These are phyloP conservation scores for Euphrasia confusa DNA, from an alignment of 257 asterid species.

Conservation along the genomic window DNA sequence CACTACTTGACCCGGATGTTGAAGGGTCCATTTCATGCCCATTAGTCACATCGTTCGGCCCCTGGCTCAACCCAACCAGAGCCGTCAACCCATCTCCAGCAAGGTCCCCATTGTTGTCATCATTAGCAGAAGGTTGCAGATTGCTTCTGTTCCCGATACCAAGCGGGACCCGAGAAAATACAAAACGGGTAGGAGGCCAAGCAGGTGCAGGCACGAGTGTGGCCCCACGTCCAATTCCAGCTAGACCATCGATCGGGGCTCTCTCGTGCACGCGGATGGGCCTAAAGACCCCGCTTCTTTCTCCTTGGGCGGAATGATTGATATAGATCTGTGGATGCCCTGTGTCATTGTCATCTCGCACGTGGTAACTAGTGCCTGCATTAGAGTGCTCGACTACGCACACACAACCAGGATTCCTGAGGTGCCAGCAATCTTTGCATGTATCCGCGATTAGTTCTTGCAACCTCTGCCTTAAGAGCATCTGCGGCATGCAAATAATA, in stretches of 20 bases:
- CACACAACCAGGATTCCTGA: slow-evolving; percentile 61
- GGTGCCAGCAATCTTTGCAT: slow-evolving; percentile 74
- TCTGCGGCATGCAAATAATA: slow-evolving; percentile 40
- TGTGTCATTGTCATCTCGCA: slow-evolving; percentile 62
- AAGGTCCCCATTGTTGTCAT: slow-evolving; percentile 64
- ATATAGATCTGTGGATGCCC: slow-evolving; percentile 58
- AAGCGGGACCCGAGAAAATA: slow-evolving; percentile 95
- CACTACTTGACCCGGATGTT: slow-evolving; percentile 39
- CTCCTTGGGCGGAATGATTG: slow-evolving; percentile 69
- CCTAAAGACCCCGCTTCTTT: slow-evolving; percentile 69
- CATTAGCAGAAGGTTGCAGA: slow-evolving; percentile 39
- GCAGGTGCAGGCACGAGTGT: slow-evolving; percentile 75
- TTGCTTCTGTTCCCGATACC: slow-evolving; percentile 77
- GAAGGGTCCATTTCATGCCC: slow-evolving; percentile 36
- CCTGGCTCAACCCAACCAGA: slow-evolving; percentile 94
- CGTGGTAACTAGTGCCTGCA: slow-evolving; percentile 69
- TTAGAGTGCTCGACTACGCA: slow-evolving; percentile 31
- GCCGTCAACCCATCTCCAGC: slow-evolving; percentile 93
- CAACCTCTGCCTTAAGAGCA: slow-evolving; percentile 90
- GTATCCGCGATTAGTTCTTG: slow-evolving; percentile 87
- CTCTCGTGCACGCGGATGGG: slow-evolving; percentile 84
- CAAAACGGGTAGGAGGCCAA: slow-evolving; percentile 97
- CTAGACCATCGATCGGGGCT: slow-evolving; percentile 86
- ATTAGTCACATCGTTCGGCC: slow-evolving; percentile 45
- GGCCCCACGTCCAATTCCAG: slow-evolving; percentile 91